phyloP scores from a whole-genome alignment of 2,329 filamentous ascomycete species.

The Aspergillus caelatus region DNA sequence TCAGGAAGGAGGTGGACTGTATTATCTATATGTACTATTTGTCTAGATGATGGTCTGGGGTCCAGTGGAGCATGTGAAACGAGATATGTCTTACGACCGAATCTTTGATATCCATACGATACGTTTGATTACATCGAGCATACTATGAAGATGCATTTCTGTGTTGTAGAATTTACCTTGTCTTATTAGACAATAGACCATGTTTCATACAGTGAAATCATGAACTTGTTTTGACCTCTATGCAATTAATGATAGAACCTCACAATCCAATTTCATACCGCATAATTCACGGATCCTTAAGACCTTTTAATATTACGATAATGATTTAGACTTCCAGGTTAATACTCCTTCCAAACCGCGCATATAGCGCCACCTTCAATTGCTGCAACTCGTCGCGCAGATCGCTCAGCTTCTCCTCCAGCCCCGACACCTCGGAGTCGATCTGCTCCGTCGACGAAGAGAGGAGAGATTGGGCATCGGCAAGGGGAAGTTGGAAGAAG shows the following conservation, averaged over 20 bases:
- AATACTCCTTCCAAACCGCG: constrained; percentile 93
- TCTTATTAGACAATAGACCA: neutral
- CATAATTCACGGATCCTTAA: neutral
- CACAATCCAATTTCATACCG: neutral
- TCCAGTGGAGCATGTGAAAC: constrained; percentile 21
- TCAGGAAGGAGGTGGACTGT: neutral
- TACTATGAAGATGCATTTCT: neutral
- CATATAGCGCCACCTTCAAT: constrained; percentile 90
- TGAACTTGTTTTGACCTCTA: neutral
- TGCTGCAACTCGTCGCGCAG: constrained; percentile 85
- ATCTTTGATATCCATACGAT: constrained; percentile 7
- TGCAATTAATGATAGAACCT: neutral
- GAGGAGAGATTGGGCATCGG: constrained; percentile 86
- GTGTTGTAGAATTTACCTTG: neutral
- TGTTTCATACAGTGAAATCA: neutral
- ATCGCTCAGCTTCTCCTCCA: constrained; percentile 75
- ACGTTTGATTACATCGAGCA: constrained; percentile 1
- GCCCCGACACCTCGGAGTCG: constrained; percentile 71
- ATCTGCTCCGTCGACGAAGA: constrained; percentile 70
- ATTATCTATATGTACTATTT: constrained; percentile 9
- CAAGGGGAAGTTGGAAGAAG: constrained; percentile 83
- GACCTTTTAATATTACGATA: constrained; percentile 2
- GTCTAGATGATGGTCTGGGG: constrained; percentile 1
- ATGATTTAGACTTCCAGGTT: constrained; percentile 71
- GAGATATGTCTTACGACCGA: constrained; percentile 20